phyloP scores from a whole-genome alignment of 176 grass and related monocot species.

The Poa annua region DNA sequence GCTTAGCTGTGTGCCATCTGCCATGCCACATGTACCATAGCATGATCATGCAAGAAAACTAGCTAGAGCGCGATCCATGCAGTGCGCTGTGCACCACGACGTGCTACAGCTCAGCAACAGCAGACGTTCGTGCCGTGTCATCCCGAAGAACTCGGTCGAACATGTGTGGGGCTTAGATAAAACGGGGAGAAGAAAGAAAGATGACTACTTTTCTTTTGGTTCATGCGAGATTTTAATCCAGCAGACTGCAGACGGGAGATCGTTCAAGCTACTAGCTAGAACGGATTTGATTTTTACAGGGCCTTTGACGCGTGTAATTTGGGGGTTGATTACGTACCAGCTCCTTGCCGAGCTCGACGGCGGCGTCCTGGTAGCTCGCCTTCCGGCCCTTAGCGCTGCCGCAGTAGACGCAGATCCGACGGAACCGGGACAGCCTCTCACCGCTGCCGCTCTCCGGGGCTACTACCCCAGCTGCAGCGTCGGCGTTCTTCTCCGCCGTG shows the following conservation, averaged over 20 bases:
- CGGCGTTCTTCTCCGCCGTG: slow-evolving; percentile 22
- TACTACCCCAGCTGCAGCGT: background rate
- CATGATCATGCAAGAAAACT: slow-evolving; percentile 53
- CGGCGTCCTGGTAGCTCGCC: slow-evolving; percentile 80
- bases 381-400: slow-evolving; percentile 86
- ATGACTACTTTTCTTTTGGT: background rate
- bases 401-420: slow-evolving; percentile 96
- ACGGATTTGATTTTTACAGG: background rate
- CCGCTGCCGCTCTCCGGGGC: slow-evolving; percentile 30
- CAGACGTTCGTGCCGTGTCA: background rate
- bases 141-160: background rate
- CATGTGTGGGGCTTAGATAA: background rate
- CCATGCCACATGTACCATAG: background rate
- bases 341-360: slow-evolving; percentile 78
- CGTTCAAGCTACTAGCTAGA: too few relatives aligned
- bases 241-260: background rate
- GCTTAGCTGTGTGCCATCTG: slow-evolving; percentile 2
- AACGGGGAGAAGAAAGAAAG: background rate
- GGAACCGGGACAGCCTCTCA: slow-evolving; percentile 69
- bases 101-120: slow-evolving; percentile 52
- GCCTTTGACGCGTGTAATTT: slow-evolving; percentile 22
- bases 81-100: slow-evolving; percentile 40
- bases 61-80: slow-evolving; percentile 38
- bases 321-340: slow-evolving; percentile 57
- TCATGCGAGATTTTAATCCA: background rate